phyloP scores from a whole-genome alignment of 2,329 filamentous ascomycete genomes.

The Ceratocystis cubensis region DNA sequence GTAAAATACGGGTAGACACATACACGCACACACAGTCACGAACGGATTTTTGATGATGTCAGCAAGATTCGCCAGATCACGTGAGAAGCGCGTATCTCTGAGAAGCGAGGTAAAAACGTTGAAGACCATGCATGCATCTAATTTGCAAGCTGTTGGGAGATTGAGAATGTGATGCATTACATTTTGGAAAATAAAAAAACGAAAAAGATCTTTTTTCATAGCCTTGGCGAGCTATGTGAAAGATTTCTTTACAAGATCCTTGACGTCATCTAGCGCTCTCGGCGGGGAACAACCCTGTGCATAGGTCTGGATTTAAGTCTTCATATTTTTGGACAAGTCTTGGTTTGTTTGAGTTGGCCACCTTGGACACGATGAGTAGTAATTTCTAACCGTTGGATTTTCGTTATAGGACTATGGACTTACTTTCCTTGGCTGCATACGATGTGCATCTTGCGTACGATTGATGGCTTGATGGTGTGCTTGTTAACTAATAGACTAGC shows the following conservation, averaged over 20 bases:
- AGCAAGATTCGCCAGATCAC: background rate
- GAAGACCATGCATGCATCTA: background rate
- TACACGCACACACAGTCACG: background rate
- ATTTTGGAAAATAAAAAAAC: background rate
- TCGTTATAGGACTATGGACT: background rate
- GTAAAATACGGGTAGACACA: background rate
- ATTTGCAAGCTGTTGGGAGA: background rate
- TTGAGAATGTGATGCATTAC: background rate
- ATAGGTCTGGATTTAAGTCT: background rate
- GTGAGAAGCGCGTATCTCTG: background rate
- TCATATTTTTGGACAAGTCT: background rate
- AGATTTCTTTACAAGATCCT: background rate
- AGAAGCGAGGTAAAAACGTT: background rate
- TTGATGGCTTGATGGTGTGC: background rate
- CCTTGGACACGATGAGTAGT: background rate
- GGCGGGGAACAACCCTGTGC: background rate
- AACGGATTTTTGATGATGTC: slow-evolving; percentile 1
- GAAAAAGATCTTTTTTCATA: background rate
- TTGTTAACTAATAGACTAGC: no score
- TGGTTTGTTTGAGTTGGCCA: background rate
- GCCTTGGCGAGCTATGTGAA: no score
- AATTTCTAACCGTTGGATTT: background rate
- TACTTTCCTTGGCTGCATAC: no score
- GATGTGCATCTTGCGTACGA: no score
- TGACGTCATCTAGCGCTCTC: background rate